Evolutionary conservation across 1,284 basidiomycete genomes (phyloP), one percentile per base, ranked within the genome.

Genomic region (Sanguinoderma infundibulare): DNA sequence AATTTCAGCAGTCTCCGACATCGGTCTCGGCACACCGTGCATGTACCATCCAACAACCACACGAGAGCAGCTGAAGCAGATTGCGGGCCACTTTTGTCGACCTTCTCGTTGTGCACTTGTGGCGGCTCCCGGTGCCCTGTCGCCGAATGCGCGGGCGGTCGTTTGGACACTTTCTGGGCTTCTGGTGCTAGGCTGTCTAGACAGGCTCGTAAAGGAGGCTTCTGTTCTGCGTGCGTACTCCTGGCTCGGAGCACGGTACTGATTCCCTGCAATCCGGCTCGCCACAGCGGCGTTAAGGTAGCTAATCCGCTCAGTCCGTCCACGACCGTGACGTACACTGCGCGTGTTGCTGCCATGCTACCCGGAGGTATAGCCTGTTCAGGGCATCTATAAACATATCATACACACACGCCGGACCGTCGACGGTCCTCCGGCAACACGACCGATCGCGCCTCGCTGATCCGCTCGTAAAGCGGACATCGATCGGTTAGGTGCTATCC

Each of bases 211-310:
- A 12, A 26, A 12, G 24, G 5, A 46, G 42, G 42, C 42, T 46
- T 24, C 12, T 44, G 22, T 44, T 26, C 42, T 28, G 42, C 24
- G 24, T 26, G 42, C n/a, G n/a, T n/a, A n/a, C n/a, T n/a, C n/a
- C n/a, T n/a, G n/a, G n/a, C n/a, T n/a, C n/a, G n/a, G n/a, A n/a
- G n/a, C n/a, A 46, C 32, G 46, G 46, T 8, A 20, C 28, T 28
- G 28, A 49, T 49, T 49, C 26, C 46, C 26, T 28, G 32, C 17
- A 30, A n/a, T 5, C 10, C 46, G 30, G 46, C 46, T 50, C 47
- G 53, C 32, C 36, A 17, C 24, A 20, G 55, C 50, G 55, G 55
- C 55, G 55, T 57, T 57, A 51, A 47, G 47, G 38, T 51, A 47
- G 47, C 38, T 51, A 28, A 24, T 56, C 55, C 47, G 55, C 38